phyloP scores from a whole-genome alignment of 179 eudicot species.

The Corrigiola litoralis region DNA sequence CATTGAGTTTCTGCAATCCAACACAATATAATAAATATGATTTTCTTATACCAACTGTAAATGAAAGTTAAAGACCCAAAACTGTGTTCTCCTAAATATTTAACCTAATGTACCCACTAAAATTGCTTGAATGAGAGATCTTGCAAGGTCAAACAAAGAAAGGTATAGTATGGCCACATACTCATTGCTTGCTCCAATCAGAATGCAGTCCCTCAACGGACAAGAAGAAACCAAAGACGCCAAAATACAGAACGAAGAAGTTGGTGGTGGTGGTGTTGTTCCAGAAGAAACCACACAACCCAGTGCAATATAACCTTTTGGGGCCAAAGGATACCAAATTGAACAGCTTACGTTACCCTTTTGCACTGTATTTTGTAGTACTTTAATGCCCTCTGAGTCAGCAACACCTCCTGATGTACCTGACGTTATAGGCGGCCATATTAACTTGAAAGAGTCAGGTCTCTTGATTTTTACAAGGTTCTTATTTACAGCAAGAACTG shows the following conservation, averaged over 20 bases:
- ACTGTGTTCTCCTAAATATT: no score
- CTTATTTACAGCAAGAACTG: conserved; percentile 89
- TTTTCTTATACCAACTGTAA: conserved; percentile 1
- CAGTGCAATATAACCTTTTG: conserved; percentile 82
- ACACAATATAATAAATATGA: conserved; percentile 1
- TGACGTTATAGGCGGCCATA: conserved; percentile 59
- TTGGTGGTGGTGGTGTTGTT: conserved; percentile 55
- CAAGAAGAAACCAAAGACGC: conserved; percentile 81
- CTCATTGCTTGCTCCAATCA: conserved; percentile 42
- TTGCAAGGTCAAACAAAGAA: not conserved
- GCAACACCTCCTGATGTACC: conserved; percentile 23
- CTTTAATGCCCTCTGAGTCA: conserved; percentile 29
- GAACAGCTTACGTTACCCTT: conserved; percentile 43
- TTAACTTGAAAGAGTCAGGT: conserved; percentile 74
- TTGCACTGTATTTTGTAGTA: conserved; percentile 3
- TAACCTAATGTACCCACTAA: no score
- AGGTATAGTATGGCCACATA: conserved; percentile 35
- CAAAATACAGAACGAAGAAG: conserved; percentile 77
- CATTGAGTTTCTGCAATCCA: conserved; percentile 39
- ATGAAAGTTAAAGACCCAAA: no score
- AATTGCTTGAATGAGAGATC: no score
- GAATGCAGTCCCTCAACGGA: conserved; percentile 76
- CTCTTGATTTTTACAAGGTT: conserved; percentile 79
- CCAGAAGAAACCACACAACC: conserved; percentile 96
- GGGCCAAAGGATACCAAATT: conserved; percentile 96